Evolutionary conservation across 83 land plant species (phyloP).

Genomic region (Thuja plicata): DNA sequence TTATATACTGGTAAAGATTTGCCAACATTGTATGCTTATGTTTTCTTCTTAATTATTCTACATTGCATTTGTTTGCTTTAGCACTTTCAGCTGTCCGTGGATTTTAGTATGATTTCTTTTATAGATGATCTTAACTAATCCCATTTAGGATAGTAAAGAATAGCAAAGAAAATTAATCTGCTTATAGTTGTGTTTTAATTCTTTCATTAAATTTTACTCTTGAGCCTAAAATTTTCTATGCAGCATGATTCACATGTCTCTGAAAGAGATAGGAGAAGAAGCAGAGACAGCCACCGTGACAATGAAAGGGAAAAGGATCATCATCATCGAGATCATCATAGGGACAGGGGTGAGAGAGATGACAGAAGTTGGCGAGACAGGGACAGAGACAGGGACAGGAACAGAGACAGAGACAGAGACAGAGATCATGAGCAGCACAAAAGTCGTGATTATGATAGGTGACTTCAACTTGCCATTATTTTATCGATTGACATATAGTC

Average conservation of each 20-base stretch:
- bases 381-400: slow-evolving; percentile 16
- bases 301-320: slow-evolving; percentile 21
- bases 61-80: neutral
- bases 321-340: slow-evolving; percentile 25
- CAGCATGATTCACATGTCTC: slow-evolving; percentile 6
- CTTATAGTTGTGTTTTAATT: neutral
- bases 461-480: neutral
- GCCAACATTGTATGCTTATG: neutral
- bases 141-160: neutral
- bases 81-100: too few species aligned
- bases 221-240: neutral
- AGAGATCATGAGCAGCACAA: slow-evolving; percentile 16
- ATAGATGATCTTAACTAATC: neutral
- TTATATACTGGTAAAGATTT: neutral
- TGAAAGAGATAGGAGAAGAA: slow-evolving; percentile 24
- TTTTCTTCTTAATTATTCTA: neutral
- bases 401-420: slow-evolving; percentile 20
- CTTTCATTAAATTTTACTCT: neutral
- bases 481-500: neutral
- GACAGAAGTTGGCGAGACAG: slow-evolving; percentile 3
- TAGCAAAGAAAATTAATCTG: neutral
- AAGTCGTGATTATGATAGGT: slow-evolving; percentile 10
- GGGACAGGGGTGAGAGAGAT: slow-evolving; percentile 24
- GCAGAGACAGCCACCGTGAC: slow-evolving; percentile 15
- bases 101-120: neutral